Base-by-base conservation (phyloP, 2,329 filamentous ascomycete genomes). In the Trichoderma harzianum region DNA sequence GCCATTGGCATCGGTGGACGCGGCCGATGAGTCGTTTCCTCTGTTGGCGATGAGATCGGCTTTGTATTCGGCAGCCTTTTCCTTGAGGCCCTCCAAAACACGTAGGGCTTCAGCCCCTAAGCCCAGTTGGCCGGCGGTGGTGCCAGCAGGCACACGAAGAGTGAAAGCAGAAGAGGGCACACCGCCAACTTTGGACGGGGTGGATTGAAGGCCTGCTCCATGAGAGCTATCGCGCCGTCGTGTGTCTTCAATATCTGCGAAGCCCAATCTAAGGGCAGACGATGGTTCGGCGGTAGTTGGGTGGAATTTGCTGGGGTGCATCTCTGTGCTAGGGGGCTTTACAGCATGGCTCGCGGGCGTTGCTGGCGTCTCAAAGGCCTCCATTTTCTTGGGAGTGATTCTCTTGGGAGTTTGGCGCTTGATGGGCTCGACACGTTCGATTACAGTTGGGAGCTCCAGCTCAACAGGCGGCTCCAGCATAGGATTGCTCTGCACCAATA, bases 261-360 rank as follows among this genome's bases (percentile, higher is more conserved):
- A 97, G 18, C 95, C 95, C 26, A 97, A 86, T 77, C 92, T 89
- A 57, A 96, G 85, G 7, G 92, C 94, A 12, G 94, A 94, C 30
- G 96, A 94, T 2, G 92, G 89, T 58, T 93, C 85, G 69, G 92
- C 93, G 73, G 90, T 92, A 26, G 92, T 95, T 74, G 89, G 87
- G 71, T 96, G 93, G 71, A 90, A 89, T 79, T 92, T 93, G 83
- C 92, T 93, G 10, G 95, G 95, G 79, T 98, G 95, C 95, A 98
- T 98, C 80, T 97, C 94, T 72, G 91, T 89, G 74, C 87, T 87
- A 62, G 91, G 85, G 28, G 93, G 92, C 83, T 92, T 92, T 75
- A 92, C 84, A 7, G 90, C 87, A 5, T 90, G 89, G 16, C 86
- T 87, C 51, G 89, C 88, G 6, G 94, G 94, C 1, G 92, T 91